Percentiles rank a stretch among this genome's conserved stretches.
These are phyloP conservation scores for Termitomyces sp. DNA, from an alignment of 768 basidiomycete genomes.

Conservation along the genomic window DNA sequence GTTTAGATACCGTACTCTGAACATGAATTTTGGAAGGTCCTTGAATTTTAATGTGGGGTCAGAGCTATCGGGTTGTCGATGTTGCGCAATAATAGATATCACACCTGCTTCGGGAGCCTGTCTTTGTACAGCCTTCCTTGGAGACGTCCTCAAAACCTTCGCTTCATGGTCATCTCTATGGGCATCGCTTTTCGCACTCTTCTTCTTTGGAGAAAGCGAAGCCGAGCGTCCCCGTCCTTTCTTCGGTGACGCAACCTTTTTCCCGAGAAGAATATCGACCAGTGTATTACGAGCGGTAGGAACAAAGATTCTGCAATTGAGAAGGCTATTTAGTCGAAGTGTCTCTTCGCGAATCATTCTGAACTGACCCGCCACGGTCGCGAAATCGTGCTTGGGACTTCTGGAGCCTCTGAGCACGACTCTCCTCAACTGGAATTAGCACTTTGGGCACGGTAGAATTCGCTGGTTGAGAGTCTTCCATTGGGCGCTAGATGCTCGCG, in stretches of 20 bases:
- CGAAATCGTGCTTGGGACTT: constrained; percentile 66
- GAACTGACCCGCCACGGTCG: constrained; percentile 60
- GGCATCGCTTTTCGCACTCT: constrained; percentile 4
- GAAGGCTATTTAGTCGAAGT: not conserved
- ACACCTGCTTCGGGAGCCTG: constrained; percentile 8
- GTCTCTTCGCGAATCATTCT: not conserved
- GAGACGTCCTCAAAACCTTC: constrained; percentile 11
- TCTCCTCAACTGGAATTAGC: constrained; percentile 44
- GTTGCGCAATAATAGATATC: not conserved
- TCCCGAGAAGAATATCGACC: constrained; percentile 19
- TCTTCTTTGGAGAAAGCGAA: constrained; percentile 27
- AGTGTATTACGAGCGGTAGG: constrained; percentile 18
- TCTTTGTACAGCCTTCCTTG: constrained; percentile 9
- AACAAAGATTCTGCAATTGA: constrained; percentile 16
- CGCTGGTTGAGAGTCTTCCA: not conserved
- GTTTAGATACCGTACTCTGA: not conserved
- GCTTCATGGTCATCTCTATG: not conserved
- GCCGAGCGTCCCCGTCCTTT: constrained; percentile 25
- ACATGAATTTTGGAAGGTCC: not conserved
- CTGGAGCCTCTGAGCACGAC: constrained; percentile 55
- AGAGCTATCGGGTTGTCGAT: not conserved
- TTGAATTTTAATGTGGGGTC: not conserved
- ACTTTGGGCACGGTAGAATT: constrained; percentile 2
- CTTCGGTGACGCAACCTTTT: constrained; percentile 37
- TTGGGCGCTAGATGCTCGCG: not conserved